Percentiles rank a stretch among this genome's conserved stretches.
Evolutionary conservation across 192 early-diverging fungal species (phyloP).

Genomic region (Gaertneriomyces semiglobifer): DNA sequence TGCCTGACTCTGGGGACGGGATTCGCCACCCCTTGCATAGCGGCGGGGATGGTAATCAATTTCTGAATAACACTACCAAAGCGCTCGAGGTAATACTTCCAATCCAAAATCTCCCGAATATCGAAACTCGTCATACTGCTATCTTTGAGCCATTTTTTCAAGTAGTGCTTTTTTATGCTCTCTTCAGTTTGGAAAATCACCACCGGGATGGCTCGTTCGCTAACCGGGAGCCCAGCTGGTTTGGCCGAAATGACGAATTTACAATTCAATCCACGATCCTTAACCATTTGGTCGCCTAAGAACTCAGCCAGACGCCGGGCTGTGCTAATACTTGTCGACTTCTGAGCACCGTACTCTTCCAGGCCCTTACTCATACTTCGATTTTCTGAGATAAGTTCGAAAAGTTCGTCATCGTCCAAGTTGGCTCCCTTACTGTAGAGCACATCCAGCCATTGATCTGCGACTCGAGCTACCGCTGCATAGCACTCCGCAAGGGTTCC

Average conservation of each 20-base stretch:
- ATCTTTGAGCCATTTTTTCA: conserved; percentile 93
- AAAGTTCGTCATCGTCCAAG: conserved; percentile 81
- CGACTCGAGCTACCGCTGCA: conserved; percentile 77
- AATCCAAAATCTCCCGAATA: conserved; percentile 90
- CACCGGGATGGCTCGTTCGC: conserved; percentile 91
- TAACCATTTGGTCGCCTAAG: conserved; percentile 96
- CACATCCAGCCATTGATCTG: conserved; percentile 94
- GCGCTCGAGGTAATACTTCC: conserved; percentile 95
- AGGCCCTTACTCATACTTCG: conserved; percentile 92
- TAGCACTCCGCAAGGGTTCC: conserved; percentile 84
- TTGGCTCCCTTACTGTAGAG: conserved; percentile 78
- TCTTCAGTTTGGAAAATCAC: conserved; percentile 88
- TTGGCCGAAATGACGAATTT: conserved; percentile 89
- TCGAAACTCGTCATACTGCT: conserved; percentile 66
- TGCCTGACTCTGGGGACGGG: conserved; percentile 89
- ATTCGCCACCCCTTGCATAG: conserved; percentile 91
- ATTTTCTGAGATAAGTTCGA: conserved; percentile 97
- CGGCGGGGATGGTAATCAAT: conserved; percentile 96
- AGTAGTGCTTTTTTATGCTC: conserved; percentile 68
- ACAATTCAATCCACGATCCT: conserved; percentile 94
- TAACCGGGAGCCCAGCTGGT: conserved; percentile 79
- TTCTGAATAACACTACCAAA: conserved; percentile 95
- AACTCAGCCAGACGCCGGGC: conserved; percentile 95
- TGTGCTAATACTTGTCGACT: conserved; percentile 92
- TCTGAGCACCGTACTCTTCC: conserved; percentile 90